Evolutionary conservation across 208 protist species (phyloP).

Genomic region (Trypanosoma vivax): DNA sequence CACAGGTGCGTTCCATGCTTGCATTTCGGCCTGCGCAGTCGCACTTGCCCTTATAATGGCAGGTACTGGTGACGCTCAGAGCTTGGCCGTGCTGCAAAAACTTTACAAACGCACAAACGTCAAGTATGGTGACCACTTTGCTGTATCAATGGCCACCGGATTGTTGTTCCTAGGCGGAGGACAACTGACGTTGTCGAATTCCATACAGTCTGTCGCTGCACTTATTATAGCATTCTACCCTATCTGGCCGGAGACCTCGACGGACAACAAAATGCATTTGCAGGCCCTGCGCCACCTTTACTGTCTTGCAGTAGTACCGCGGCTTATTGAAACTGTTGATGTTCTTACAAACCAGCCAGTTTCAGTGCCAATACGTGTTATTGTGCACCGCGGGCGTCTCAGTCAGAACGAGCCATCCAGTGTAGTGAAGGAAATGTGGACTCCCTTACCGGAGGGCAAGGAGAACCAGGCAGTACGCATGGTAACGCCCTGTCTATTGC

Average conservation of each 20-base stretch:
- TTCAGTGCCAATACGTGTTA: constrained; percentile 60
- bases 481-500: constrained; percentile 70
- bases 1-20: constrained; percentile 68
- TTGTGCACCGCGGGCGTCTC: constrained; percentile 29
- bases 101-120: constrained; percentile 56
- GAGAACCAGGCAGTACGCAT: constrained; percentile 43
- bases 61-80: constrained; percentile 85
- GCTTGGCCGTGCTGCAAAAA: constrained; percentile 62
- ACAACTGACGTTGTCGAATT: constrained; percentile 82
- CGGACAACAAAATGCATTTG: constrained; percentile 90
- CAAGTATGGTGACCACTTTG: constrained; percentile 92
- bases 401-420: constrained; percentile 20
- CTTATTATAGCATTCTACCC: constrained; percentile 93
- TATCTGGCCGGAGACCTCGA: constrained; percentile 69
- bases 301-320: constrained; percentile 88
- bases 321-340: constrained; percentile 89
- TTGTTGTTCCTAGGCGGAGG: constrained; percentile 93
- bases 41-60: constrained; percentile 86
- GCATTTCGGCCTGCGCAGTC: constrained; percentile 59
- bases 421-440: constrained; percentile 23
- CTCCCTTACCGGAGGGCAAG: constrained; percentile 17
- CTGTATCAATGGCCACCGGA: constrained; percentile 91
- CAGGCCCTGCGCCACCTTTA: constrained; percentile 93
- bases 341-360: constrained; percentile 76
- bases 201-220: constrained; percentile 74